phyloP scores from a whole-genome alignment of 106 monocot species.

The Allium fistulosum region DNA sequence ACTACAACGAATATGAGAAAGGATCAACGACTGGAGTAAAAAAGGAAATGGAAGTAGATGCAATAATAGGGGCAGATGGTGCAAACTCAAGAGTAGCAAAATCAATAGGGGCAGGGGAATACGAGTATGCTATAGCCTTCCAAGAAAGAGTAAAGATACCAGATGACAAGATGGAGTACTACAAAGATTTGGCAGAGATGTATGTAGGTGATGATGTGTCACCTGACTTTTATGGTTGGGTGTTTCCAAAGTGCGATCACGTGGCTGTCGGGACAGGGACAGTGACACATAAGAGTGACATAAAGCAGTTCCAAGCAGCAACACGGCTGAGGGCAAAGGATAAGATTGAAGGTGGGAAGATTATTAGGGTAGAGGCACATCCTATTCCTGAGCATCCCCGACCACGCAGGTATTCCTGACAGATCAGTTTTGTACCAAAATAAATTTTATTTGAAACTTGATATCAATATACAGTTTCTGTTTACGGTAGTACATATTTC shows the following conservation, averaged over 20 bases:
- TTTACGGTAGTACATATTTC: no score
- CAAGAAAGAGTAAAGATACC: constrained; percentile 63
- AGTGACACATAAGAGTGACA: constrained; percentile 87
- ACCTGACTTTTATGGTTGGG: constrained; percentile 96
- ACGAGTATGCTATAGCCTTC: constrained; percentile 81
- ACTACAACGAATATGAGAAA: constrained; percentile 42
- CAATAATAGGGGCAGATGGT: constrained; percentile 80
- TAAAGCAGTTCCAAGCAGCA: constrained; percentile 91
- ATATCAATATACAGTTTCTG: no score
- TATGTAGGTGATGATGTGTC: constrained; percentile 95
- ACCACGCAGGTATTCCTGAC: constrained; percentile 39
- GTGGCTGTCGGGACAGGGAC: constrained; percentile 96
- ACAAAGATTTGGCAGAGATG: constrained; percentile 77
- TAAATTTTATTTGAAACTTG: no score
- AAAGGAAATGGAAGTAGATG: constrained; percentile 51
- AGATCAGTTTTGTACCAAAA: no score
- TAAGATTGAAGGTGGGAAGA: constrained; percentile 75
- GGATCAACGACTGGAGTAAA: constrained; percentile 15
- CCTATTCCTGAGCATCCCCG: constrained; percentile 89
- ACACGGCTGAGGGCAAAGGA: constrained; percentile 76
- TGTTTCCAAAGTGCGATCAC: constrained; percentile 97
- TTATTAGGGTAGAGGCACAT: constrained; percentile 77
- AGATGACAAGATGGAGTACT: constrained; percentile 68
- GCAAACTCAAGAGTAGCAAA: constrained; percentile 89
- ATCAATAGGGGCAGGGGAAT: constrained; percentile 86